These are phyloP conservation scores for Penicillium daleae DNA, from an alignment of 495 filamentous ascomycete species.

Conservation along the genomic window DNA sequence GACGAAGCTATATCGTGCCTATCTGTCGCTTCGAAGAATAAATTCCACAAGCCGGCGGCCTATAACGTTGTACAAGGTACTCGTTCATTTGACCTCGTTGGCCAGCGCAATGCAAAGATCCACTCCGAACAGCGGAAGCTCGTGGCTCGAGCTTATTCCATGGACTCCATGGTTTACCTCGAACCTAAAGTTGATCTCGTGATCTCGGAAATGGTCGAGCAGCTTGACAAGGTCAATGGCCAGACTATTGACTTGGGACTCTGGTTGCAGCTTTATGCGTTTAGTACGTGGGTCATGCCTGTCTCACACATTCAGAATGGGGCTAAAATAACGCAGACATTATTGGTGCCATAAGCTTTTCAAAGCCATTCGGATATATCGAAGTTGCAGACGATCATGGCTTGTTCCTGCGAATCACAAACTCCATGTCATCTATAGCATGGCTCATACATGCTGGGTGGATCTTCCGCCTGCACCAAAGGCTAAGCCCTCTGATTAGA, in stretches of 20 bases:
- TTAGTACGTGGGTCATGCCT: background rate
- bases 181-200: slow-evolving; percentile 6
- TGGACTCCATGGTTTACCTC: slow-evolving; percentile 7
- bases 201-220: background rate
- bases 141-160: slow-evolving; percentile 6
- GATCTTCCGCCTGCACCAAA: slow-evolving; percentile 1
- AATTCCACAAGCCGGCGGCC: slow-evolving; percentile 1
- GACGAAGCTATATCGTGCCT: slow-evolving; percentile 2
- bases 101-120: slow-evolving; percentile 2
- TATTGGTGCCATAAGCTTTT: background rate
- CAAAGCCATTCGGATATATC: background rate
- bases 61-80: slow-evolving; percentile 3
- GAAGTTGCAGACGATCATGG: slow-evolving; percentile 3
- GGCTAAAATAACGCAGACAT: background rate
- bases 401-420: background rate
- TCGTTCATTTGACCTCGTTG: slow-evolving; percentile 3
- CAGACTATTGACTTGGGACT: background rate
- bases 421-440: slow-evolving; percentile 1
- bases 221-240: background rate
- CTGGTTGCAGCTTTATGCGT: slow-evolving; percentile 1
- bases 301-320: background rate
- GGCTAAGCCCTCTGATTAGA: background rate
- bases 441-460: slow-evolving; percentile 3
- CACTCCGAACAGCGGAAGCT: slow-evolving; percentile 4
- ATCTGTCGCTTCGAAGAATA: slow-evolving; percentile 1